These are phyloP conservation scores for Dactylis glomerata DNA, from an alignment of 176 grass and related monocot species.

Conservation along the genomic window DNA sequence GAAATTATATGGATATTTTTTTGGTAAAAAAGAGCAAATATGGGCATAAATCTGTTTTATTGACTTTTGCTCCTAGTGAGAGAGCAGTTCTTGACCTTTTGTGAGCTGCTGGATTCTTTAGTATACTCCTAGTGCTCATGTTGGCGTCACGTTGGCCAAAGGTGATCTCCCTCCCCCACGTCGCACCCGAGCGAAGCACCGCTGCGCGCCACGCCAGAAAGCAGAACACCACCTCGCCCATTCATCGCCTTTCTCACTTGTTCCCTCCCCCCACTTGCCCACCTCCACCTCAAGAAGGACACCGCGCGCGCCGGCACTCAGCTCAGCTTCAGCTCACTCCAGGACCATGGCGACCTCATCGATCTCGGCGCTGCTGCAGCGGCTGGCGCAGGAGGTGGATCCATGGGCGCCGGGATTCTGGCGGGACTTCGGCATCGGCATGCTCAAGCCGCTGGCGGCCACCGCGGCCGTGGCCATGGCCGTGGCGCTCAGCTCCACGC, in stretches of 20 bases:
- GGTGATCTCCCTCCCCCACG: conserved; percentile 14
- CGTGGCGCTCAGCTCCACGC: conserved; percentile 68
- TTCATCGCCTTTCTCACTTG: conserved; percentile 37
- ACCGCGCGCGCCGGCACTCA: not conserved
- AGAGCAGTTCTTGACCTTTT: too few species aligned
- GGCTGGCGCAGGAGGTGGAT: conserved; percentile 44
- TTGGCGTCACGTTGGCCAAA: too few species aligned
- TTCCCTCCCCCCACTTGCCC: not conserved
- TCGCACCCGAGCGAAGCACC: conserved; percentile 6
- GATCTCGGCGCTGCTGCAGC: not conserved
- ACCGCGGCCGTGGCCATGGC: conserved; percentile 68
- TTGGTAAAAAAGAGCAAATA: too few species aligned
- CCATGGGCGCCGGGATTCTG: conserved; percentile 71
- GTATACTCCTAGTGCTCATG: too few species aligned
- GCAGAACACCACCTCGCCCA: conserved; percentile 2
- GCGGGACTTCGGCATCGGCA: conserved; percentile 66
- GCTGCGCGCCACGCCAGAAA: not conserved
- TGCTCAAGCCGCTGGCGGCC: conserved; percentile 76
- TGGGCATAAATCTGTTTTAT: too few species aligned
- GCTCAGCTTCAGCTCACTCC: not conserved
- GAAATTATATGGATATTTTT: too few species aligned
- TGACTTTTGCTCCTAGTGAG: too few species aligned
- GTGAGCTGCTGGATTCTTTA: too few species aligned
- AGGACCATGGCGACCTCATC: not conserved
- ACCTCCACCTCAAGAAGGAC: not conserved